Base-by-base conservation (phyloP, 2,329 filamentous ascomycete species). In the Pyricularia sp. region DNA sequence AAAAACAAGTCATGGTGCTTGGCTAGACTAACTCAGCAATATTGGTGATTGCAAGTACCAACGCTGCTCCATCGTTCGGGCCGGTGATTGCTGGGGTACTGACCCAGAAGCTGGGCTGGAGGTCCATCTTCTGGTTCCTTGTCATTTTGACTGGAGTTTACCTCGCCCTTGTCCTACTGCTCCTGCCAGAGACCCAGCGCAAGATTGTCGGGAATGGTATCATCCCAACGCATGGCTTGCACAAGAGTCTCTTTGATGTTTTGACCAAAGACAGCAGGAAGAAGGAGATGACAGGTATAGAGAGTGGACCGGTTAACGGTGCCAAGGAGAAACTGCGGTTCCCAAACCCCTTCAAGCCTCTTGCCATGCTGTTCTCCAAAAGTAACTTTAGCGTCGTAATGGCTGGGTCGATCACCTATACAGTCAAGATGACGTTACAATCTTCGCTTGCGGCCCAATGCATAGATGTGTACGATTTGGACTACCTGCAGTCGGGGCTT, bases 41-140 rank as follows among this genome's bases (percentile, higher is more conserved):
- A 4, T 42, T 42, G 33, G 14, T 42, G 14, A 12, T 14, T 11
- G 4, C 33, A 42, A 42, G 33, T 42, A 42, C 33, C 33, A 42
- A 42, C 33, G 33, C 33, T 42, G 33, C 33, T 14, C 33, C 33
- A 42, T 42, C 33, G 14, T 63, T 85, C 3, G 83, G 85, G 0
- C 88, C 89, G 0, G 80, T 89, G 12, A 79, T 90, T 17, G 85
- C 86, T 4, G 86, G 85, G 1, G 72, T 85, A 1, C 74, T 88
- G 28, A 79, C 79, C 10, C 78, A 85, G 69, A 84, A 79, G 68
- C 76, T 84, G 0, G 84, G 84, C 3, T 88, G 85, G 85, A 77
- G 81, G 67, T 81, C 79, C 30, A 82, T 83, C 17, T 88, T 88
- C 72, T 87, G 84, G 84, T 85, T 86, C 64, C 74, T 88, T n/a